Base-by-base conservation (phyloP, 148 eudicot species). In the Chenopodium berlandieri region DNA sequence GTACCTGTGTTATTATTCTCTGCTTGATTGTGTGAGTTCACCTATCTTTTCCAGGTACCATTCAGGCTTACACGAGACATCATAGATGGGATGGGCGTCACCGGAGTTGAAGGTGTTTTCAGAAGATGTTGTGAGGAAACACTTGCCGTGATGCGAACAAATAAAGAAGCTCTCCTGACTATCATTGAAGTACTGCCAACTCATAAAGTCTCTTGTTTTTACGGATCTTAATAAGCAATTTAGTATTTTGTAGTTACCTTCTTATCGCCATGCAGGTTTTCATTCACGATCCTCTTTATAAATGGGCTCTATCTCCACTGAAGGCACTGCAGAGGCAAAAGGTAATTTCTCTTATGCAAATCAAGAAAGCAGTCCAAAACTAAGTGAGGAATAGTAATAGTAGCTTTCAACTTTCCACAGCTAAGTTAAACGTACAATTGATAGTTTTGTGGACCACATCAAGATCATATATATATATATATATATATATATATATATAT, bases 91-190 rank as follows among this genome's bases (percentile, higher is more conserved):
- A 96, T 96, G 99, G 99, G 99, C 66, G 90, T 94, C 82, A 91
- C 97, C 58, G 99, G 99, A 75, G 92, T 94, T 62, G 98, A 96
- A 91, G 99, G 99, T 80, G 98, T 96, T 78, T 96, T 89, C 84
- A 92, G 98, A 94, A 91, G 92, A 86, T 96, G 99, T 78, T 94
- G 98, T 37, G 95, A 96, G 87, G 98, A 96, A 90, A 96, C 97
- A 34, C 94, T 96, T 71, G 85, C 97, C 58, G 94, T 96, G 78
- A 94, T 96, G 99, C 89, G 99, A 80, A 89, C 97, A 73, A 96
- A 96, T 82, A 94, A 96, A 89, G 99, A 92, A 90, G 98, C 99
- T 80, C 88, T 96, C 81, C 90, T 94, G 66, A 96, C 99, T 47
- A 96, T 96, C 78, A 85, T 96, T 78, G 99, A 96, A 91, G 99